Base-by-base conservation (phyloP, 371 early-diverging fungal genomes). In the Zancudomyces culisetae region DNA sequence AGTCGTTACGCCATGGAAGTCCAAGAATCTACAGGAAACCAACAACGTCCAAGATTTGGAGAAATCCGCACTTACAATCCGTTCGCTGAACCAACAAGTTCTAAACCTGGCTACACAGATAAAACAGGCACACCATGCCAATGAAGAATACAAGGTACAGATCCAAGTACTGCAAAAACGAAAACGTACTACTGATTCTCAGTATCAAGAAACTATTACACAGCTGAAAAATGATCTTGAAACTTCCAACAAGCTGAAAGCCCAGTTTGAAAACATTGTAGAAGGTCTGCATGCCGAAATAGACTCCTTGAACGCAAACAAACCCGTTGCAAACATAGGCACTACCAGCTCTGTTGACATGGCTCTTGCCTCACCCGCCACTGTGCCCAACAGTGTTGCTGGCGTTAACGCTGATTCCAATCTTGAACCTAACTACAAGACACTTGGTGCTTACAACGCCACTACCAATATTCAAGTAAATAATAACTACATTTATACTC, bases 1-100 rank as follows among this genome's bases (percentile, higher is more conserved):
- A n/a, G n/a, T n/a, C n/a, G n/a, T n/a, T n/a, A 28, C 50, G 6
- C 50, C 50, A n/a, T 49, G 50, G 50, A 23, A 35, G 13, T 28
- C 39, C n/a, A n/a, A n/a, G n/a, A n/a, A n/a, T n/a, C n/a, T n/a
- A n/a, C n/a, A n/a, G n/a, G n/a, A n/a, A n/a, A n/a, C n/a, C n/a
- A n/a, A n/a, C n/a, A n/a, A n/a, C n/a, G n/a, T n/a, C n/a, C n/a
- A n/a, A n/a, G n/a, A n/a, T n/a, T n/a, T n/a, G n/a, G n/a, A n/a
- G n/a, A n/a, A n/a, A n/a, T n/a, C n/a, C n/a, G n/a, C n/a, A n/a
- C n/a, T n/a, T n/a, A n/a, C n/a, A n/a, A n/a, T n/a, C n/a, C n/a
- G n/a, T n/a, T n/a, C n/a, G n/a, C n/a, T n/a, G n/a, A n/a, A n/a
- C n/a, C n/a, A n/a, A n/a, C n/a, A n/a, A n/a, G n/a, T n/a, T n/a